These are phyloP conservation scores for Xylaria sp. DNA, from an alignment of 495 filamentous ascomycete genomes.

Conservation along the genomic window DNA sequence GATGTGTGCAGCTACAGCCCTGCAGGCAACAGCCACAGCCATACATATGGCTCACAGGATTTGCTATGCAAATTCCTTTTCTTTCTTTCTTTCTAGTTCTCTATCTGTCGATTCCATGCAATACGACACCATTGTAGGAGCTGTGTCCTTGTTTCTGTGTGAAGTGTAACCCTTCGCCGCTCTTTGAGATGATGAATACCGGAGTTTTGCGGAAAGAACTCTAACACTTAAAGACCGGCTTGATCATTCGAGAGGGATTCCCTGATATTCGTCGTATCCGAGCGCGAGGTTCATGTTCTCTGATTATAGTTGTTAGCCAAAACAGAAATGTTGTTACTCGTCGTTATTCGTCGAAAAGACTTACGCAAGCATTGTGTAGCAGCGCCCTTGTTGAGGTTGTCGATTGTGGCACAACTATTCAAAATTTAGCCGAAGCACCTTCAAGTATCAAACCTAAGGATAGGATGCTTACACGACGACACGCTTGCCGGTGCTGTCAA, in stretches of 20 bases:
- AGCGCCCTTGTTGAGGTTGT: constrained; percentile 95
- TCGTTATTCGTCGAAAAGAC: constrained; percentile 41
- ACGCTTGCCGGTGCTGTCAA: constrained; percentile 84
- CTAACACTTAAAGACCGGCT: neutral
- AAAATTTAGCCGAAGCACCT: constrained; percentile 7
- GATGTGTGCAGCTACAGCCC: no score
- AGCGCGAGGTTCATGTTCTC: constrained; percentile 98
- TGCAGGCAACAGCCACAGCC: no score
- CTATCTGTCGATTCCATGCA: no score
- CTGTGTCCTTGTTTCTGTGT: no score
- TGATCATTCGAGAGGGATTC: constrained; percentile 65
- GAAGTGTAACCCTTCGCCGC: no score
- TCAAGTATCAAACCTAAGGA: neutral
- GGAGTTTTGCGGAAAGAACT: neutral
- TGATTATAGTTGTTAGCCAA: constrained; percentile 45
- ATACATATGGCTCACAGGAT: no score
- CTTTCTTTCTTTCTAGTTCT: no score
- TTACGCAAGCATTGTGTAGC: constrained; percentile 93
- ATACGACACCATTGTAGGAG: no score
- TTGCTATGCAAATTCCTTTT: no score
- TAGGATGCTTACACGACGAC: constrained; percentile 69
- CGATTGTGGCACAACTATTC: constrained; percentile 80
- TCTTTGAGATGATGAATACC: neutral
- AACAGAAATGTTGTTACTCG: neutral
- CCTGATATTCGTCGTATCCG: constrained; percentile 92